phyloP scores from a whole-genome alignment of 352 stramenopile species.

The Pythium sp. region DNA sequence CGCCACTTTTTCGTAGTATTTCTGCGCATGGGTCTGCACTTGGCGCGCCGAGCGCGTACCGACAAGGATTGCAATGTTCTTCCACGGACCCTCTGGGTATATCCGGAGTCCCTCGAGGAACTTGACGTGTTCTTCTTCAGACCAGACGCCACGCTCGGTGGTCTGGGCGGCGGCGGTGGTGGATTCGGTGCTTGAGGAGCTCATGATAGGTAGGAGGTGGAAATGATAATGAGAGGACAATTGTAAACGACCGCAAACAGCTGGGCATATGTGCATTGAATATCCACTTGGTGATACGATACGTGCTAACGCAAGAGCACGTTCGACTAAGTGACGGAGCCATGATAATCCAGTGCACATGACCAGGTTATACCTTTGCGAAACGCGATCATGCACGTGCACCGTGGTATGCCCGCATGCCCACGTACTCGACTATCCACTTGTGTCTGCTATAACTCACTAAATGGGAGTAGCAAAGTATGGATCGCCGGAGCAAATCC shows the following conservation, averaged over 20 bases:
- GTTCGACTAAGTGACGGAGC: background rate
- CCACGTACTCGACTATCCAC: background rate
- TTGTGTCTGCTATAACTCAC: background rate
- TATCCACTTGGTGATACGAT: background rate
- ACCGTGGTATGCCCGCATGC: background rate
- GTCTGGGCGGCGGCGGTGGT: background rate
- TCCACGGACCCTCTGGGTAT: conserved; percentile 25
- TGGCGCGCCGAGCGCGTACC: conserved; percentile 16
- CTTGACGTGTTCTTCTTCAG: conserved; percentile 33
- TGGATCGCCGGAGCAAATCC: background rate
- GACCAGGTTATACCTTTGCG: background rate
- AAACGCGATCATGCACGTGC: background rate
- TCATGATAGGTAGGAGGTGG: background rate
- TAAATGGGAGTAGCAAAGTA: too few species aligned
- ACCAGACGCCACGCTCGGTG: conserved; percentile 27
- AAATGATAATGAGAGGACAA: background rate
- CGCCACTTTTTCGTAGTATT: conserved; percentile 20
- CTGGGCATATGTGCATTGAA: background rate
- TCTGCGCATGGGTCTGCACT: conserved; percentile 21
- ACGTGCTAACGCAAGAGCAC: background rate
- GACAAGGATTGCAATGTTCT: conserved; percentile 13
- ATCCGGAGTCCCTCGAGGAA: conserved; percentile 29
- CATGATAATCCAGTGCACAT: background rate
- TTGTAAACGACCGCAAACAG: background rate
- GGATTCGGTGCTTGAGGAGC: background rate